phyloP scores from a whole-genome alignment of 345 rosid genomes.

The Eucalyptus pauciflora region DNA sequence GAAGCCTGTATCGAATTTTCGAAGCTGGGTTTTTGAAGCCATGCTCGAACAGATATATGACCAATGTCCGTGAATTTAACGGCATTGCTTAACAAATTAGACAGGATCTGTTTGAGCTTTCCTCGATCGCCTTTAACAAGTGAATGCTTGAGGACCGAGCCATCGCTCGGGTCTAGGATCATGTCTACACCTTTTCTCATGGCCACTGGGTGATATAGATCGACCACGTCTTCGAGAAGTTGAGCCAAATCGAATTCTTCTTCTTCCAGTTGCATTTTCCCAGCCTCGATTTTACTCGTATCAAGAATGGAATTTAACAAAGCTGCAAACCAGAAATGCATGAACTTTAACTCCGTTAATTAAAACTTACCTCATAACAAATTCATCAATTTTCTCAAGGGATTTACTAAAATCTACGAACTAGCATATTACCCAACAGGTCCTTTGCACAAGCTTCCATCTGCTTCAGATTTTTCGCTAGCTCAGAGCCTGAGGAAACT shows the following conservation, averaged over 20 bases:
- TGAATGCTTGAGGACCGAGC: conserved; percentile 32
- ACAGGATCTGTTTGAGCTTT: conserved; percentile 50
- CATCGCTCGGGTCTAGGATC: conserved; percentile 49
- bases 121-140: conserved; percentile 48
- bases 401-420: neutral
- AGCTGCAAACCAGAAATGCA: conserved; percentile 13
- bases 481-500: conserved; percentile 26
- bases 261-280: conserved; percentile 62
- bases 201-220: conserved; percentile 42
- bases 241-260: conserved; percentile 48
- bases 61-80: conserved; percentile 71
- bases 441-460: conserved; percentile 42
- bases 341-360: neutral
- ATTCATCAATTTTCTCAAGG: neutral
- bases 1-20: conserved; percentile 16
- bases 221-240: conserved; percentile 54
- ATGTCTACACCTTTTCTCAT: conserved; percentile 59
- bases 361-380: neutral
- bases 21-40: conserved; percentile 35
- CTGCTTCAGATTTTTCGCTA: conserved; percentile 23
- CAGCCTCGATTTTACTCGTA: conserved; percentile 72
- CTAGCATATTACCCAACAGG: conserved; percentile 28
- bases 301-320: conserved; percentile 61
- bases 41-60: conserved; percentile 43
- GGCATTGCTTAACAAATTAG: conserved; percentile 65